A percentile compares a stretch with the other conserved stretches of the same genome.
Evolutionary conservation across 192 early-diverging fungal genomes (phyloP).

Genomic region (Linnemannia exigua): DNA sequence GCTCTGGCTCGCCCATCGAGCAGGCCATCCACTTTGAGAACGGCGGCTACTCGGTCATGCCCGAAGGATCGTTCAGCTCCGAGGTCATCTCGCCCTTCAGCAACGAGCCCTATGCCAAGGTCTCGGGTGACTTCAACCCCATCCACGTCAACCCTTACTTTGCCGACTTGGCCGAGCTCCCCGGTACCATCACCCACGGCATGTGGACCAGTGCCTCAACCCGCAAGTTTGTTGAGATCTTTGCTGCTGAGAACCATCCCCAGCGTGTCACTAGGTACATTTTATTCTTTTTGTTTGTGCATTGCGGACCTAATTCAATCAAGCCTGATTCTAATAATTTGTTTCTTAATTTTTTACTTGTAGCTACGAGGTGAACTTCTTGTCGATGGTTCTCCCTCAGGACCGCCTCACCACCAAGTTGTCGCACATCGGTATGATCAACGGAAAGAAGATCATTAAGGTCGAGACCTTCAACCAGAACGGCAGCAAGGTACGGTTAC

Average conservation of each 20-base stretch:
- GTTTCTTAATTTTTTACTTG: not conserved
- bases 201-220: constrained; percentile 98
- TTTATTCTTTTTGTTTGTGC: not conserved
- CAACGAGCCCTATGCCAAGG: constrained; percentile 90
- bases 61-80: constrained; percentile 88
- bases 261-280: constrained; percentile 79
- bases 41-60: constrained; percentile 94
- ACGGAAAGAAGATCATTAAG: constrained; percentile 96
- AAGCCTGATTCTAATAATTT: not conserved
- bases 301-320: not conserved
- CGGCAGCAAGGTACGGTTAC: constrained; percentile 66
- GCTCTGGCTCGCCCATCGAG: constrained; percentile 88
- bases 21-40: constrained; percentile 91
- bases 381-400: constrained; percentile 94
- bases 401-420: constrained; percentile 93
- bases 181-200: constrained; percentile 96
- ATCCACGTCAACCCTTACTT: constrained; percentile 98
- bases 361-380: constrained; percentile 87
- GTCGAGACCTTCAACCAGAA: constrained; percentile 91
- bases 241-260: constrained; percentile 94
- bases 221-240: constrained; percentile 95
- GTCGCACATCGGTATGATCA: constrained; percentile 94
- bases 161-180: constrained; percentile 89
- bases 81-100: constrained; percentile 87
- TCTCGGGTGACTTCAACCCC: constrained; percentile 94